A percentile compares a stretch with the other conserved stretches of the same genome.
These are phyloP conservation scores for Xylaria sp. DNA, from an alignment of 2,329 filamentous ascomycete species.

Conservation along the genomic window DNA sequence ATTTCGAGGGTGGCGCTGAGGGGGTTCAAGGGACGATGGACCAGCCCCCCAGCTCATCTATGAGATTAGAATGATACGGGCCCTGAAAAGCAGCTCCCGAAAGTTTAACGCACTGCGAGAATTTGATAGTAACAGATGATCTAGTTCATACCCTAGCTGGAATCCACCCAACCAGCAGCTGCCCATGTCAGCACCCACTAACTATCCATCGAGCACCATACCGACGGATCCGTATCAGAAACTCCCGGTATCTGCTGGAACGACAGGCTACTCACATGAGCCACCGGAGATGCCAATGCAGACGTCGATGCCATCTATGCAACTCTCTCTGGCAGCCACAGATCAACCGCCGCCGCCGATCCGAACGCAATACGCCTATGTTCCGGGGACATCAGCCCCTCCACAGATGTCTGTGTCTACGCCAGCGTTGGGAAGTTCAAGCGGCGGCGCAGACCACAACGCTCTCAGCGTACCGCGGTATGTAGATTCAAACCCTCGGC, in stretches of 20 bases:
- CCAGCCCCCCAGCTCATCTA: too few species aligned
- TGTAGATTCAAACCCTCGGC: conserved; percentile 65
- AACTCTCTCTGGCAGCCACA: conserved; percentile 61
- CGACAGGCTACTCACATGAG: conserved; percentile 61
- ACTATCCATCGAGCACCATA: conserved; percentile 64
- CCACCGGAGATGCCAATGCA: conserved; percentile 65
- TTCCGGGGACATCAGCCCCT: conserved; percentile 61
- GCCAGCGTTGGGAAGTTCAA: conserved; percentile 45
- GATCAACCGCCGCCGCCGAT: conserved; percentile 59
- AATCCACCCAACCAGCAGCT: conserved; percentile 58
- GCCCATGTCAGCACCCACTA: conserved; percentile 58
- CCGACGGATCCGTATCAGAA: conserved; percentile 64
- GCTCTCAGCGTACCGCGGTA: conserved; percentile 67
- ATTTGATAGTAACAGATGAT: conserved; percentile 45
- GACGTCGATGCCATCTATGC: conserved; percentile 65
- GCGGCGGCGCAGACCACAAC: conserved; percentile 56
- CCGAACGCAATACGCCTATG: conserved; percentile 67
- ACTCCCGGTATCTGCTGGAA: conserved; percentile 62
- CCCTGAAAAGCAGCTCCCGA: background rate
- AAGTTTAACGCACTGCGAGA: conserved; percentile 14
- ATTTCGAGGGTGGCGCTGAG: conserved; percentile 1
- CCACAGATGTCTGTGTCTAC: conserved; percentile 60
- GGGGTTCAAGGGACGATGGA: background rate
- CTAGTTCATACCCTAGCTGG: conserved; percentile 70
- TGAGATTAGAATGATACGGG: conserved; percentile 4